Evolutionary conservation across 2,329 filamentous ascomycete species (phyloP).

Genomic region (Periconia sp.): DNA sequence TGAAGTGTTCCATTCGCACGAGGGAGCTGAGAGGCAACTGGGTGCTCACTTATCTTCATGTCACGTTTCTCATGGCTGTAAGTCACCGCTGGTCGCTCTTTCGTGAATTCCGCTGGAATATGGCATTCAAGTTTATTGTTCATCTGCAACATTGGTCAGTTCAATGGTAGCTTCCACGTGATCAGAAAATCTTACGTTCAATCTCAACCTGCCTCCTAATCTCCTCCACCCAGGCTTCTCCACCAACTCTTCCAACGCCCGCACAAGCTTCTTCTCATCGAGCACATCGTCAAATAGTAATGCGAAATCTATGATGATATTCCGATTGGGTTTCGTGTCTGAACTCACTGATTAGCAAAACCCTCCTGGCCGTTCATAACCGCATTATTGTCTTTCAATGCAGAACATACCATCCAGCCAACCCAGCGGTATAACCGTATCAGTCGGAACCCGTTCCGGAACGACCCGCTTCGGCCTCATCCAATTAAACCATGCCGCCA

Average conservation of each 20-base stretch:
- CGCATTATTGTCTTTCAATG: neutral
- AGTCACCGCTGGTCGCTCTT: slow-evolving; percentile 44
- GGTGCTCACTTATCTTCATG: slow-evolving; percentile 46
- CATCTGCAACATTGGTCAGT: slow-evolving; percentile 12
- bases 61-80: slow-evolving; percentile 45
- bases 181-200: slow-evolving; percentile 36
- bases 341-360: neutral
- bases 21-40: slow-evolving; percentile 44
- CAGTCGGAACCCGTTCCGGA: slow-evolving; percentile 15
- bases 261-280: slow-evolving; percentile 44
- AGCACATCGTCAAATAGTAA: slow-evolving; percentile 53
- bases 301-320: slow-evolving; percentile 20
- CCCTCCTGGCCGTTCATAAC: slow-evolving; percentile 3
- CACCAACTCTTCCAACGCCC: slow-evolving; percentile 43
- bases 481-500: neutral
- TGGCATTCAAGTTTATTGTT: slow-evolving; percentile 44
- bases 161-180: slow-evolving; percentile 1
- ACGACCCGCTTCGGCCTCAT: neutral
- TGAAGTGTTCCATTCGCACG: slow-evolving; percentile 7
- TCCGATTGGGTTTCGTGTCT: slow-evolving; percentile 9
- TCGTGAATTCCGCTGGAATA: slow-evolving; percentile 41
- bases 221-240: slow-evolving; percentile 51
- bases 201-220: slow-evolving; percentile 49
- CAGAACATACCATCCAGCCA: neutral
- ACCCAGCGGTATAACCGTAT: slow-evolving; percentile 23